Base-by-base conservation (phyloP, 202 grass and related monocot genomes). In the Eragrostis tef region DNA sequence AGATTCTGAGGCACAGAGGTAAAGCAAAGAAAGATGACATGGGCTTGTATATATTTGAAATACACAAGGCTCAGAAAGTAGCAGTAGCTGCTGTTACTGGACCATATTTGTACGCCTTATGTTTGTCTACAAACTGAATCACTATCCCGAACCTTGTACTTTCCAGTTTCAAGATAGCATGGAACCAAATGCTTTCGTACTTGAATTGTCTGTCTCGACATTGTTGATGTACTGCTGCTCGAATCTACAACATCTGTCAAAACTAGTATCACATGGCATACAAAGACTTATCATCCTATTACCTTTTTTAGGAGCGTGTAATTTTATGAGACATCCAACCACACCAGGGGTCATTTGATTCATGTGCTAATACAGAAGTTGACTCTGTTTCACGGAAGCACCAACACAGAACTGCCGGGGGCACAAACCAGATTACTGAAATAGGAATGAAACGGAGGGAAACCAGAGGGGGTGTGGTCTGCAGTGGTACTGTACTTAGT, bases 41-140 rank as follows among this genome's bases (percentile, higher is more conserved):
- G 65, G 73, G 54, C 22, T 59, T 91, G 68, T 87, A 85, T 70
- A 90, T 60, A 73, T 74, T 45, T 80, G 86, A 87, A 89, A 67
- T 52, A 56, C 48, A 90, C 22, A 88, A 50, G 71, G 83, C 80
- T 79, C 83, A 87, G 49, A 82, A 84, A 77, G 79, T 41, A 47
- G 47, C 67, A 77, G 79, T 41, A 47, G 47, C 67, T 78, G 85
- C 81, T 52, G n/a, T 85, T 57, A 46, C 74, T 22, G 34, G 17
- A 27, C 14, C 73, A 51, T 71, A 29, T n/a, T 53, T 14, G 14
- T 50, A 24, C 4, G 16, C 19, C 43, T 78, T 72, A 21, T 74
- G 70, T 64, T 58, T 76, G 39, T 26, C 27, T 74, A 19, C 29
- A 67, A 19, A 36, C 56, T 56, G 46, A 71, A 64, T 71, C 22